Evolutionary conservation across 768 basidiomycete genomes (phyloP).

Genomic region (Russula sp.): DNA sequence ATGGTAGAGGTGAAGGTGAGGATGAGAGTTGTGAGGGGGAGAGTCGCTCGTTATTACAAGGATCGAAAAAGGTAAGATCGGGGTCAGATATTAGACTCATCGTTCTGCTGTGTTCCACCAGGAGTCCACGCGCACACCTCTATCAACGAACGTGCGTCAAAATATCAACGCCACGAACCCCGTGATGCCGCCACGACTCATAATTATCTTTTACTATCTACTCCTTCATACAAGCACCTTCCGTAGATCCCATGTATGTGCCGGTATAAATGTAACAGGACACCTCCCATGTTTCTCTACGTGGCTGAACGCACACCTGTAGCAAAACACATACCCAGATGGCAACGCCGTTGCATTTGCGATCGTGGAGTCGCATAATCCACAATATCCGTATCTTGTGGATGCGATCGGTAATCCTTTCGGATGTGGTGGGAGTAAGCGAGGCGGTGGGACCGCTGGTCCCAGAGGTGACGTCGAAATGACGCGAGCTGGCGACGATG

Average conservation of each 20-base stretch:
- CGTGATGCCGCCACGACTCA: constrained; percentile 15
- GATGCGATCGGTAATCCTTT: constrained; percentile 62
- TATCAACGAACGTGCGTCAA: constrained; percentile 48
- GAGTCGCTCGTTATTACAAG: too few relatives aligned
- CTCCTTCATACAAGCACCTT: constrained; percentile 67
- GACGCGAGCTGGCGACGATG: constrained; percentile 79
- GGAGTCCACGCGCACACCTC: constrained; percentile 11
- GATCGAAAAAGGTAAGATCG: neutral
- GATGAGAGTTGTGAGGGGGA: neutral
- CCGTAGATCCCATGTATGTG: constrained; percentile 76
- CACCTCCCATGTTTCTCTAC: constrained; percentile 76
- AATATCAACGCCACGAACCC: constrained; percentile 25
- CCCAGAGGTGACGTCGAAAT: constrained; percentile 59
- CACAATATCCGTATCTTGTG: constrained; percentile 75
- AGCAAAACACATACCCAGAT: constrained; percentile 94
- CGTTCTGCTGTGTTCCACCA: neutral
- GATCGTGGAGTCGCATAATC: constrained; percentile 67
- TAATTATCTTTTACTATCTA: constrained; percentile 5
- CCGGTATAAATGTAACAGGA: constrained; percentile 80
- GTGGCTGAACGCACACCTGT: constrained; percentile 83
- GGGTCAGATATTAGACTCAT: constrained; percentile 16
- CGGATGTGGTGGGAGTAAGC: constrained; percentile 71
- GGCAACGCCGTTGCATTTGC: constrained; percentile 88
- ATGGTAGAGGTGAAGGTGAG: constrained; percentile 1
- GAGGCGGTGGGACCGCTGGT: constrained; percentile 73